Evolutionary conservation across 2,329 filamentous ascomycete genomes (phyloP), one percentile per base, ranked within the genome.

Genomic region (Cladosporium sphaerospermum): DNA sequence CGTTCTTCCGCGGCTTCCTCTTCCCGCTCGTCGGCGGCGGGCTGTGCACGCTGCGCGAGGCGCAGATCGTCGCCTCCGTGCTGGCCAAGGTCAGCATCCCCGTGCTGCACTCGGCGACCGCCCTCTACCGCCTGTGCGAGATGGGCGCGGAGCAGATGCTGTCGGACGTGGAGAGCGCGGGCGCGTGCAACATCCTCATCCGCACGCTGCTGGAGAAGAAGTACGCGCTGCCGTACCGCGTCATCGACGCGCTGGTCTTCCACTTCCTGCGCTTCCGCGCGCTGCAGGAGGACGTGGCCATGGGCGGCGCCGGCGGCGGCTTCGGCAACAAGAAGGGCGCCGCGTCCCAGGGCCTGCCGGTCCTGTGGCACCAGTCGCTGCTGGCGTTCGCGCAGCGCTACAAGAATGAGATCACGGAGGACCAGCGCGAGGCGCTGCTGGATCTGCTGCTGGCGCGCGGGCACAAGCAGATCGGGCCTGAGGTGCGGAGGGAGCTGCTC

Each of bases 1-100:
- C 91, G 14, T 99, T 95, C 73, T 99, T 99, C 80, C 96, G 96
- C 70, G 93, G 91, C 3, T 83, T 99, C 61, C 77, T 99, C 13
- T 97, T 97, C 67, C 93, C 93, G 0, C 80, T 99, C 14, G 84
- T 96, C 9, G 82, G 81, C 8, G 87, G 84, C 47, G 88, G 89
- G 28, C 89, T 85, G n/a, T 96, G 91, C 73, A 96, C 91, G 0
- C 74, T 97, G 47, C 83, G 91, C 47, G 93, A 99, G 71, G 93
- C 93, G 4, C 84, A 89, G 62, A 97, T 99, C 61, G 82, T 99
- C 40, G 88, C 87, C 3, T 90, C 86, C 8, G 91, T 96, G 1
- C 79, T 99, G 44, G 82, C 86, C 5, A 80, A 91, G 55, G 84
- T 96, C 14, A 90, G 87, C 2, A 86, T 97, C 14, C 93, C 89